phyloP scores from a whole-genome alignment of 768 basidiomycete genomes.

The Rhizopogon vesiculosus region DNA sequence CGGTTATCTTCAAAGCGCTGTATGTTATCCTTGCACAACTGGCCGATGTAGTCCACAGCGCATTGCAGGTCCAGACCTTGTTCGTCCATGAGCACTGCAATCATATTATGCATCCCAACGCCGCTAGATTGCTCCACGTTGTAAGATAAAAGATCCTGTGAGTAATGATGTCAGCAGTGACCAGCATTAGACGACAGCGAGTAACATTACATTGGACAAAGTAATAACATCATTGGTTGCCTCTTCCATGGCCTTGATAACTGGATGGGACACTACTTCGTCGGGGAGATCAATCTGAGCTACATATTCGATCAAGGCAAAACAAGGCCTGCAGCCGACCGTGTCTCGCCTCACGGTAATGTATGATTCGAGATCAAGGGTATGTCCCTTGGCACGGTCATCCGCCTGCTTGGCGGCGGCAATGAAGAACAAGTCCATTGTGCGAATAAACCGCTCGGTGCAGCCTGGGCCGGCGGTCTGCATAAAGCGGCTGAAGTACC shows the following conservation, averaged over 20 bases:
- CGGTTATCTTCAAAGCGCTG: constrained; percentile 47
- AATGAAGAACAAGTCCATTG: constrained; percentile 36
- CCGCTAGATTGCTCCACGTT: constrained; percentile 69
- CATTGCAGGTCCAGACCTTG: constrained; percentile 53
- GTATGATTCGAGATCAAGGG: constrained; percentile 50
- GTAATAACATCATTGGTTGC: constrained; percentile 49
- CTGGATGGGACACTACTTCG: constrained; percentile 47
- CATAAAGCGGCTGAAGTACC: constrained; percentile 34
- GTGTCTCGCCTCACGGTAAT: constrained; percentile 49
- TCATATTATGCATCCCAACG: constrained; percentile 63
- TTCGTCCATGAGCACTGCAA: constrained; percentile 63
- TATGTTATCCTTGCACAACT: constrained; percentile 53
- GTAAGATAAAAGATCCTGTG: constrained; percentile 70
- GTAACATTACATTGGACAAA: constrained; percentile 36
- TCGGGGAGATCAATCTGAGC: constrained; percentile 47
- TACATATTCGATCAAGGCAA: constrained; percentile 53
- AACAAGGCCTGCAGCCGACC: constrained; percentile 46
- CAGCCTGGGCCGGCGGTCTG: constrained; percentile 34
- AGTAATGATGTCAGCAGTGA: constrained; percentile 1
- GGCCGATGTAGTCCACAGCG: constrained; percentile 62
- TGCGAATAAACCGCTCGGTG: constrained; percentile 36
- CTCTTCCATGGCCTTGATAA: constrained; percentile 40
- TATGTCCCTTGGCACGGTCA: constrained; percentile 31
- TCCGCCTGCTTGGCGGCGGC: constrained; percentile 39
- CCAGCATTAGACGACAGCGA: background rate